These are phyloP conservation scores for Pichia thaimueangensis DNA, from an alignment of 805 yeast species.

Conservation along the genomic window DNA sequence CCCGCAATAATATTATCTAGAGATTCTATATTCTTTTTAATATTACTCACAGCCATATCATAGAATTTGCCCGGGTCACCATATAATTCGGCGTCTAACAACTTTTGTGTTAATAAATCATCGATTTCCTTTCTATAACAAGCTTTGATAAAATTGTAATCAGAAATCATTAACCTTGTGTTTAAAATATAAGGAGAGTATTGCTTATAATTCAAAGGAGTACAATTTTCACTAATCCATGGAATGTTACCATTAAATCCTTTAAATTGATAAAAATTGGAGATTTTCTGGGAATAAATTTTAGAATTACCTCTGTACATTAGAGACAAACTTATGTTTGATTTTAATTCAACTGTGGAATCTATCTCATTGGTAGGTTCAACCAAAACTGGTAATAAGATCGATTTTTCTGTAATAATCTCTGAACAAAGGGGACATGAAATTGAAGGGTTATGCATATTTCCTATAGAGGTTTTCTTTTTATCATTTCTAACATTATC, in stretches of 20 bases:
- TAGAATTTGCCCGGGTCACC: conserved; percentile 53
- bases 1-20: conserved; percentile 31
- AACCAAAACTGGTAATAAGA: conserved; percentile 60
- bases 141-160: conserved; percentile 42
- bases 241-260: conserved; percentile 45
- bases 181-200: conserved; percentile 36
- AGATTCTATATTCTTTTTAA: conserved; percentile 39
- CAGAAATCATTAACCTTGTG: conserved; percentile 67
- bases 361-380: conserved; percentile 41
- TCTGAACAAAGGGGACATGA: conserved; percentile 75
- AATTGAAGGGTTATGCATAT: conserved; percentile 11
- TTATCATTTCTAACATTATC: conserved; percentile 35
- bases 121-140: conserved; percentile 57
- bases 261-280: conserved; percentile 19
- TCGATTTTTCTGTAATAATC: conserved; percentile 43
- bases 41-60: conserved; percentile 48
- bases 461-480: conserved; percentile 21
- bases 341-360: conserved; percentile 49
- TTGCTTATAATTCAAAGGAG: conserved; percentile 19
- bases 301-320: conserved; percentile 44
- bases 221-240: conserved; percentile 31
- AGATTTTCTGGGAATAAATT: conserved; percentile 29
- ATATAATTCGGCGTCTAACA: conserved; percentile 54
- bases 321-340: conserved; percentile 52
- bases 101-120: conserved; percentile 43